Evolutionary conservation across 768 basidiomycete genomes (phyloP), one percentile per base, ranked within the genome.

Genomic region (Ramaria sp.): DNA sequence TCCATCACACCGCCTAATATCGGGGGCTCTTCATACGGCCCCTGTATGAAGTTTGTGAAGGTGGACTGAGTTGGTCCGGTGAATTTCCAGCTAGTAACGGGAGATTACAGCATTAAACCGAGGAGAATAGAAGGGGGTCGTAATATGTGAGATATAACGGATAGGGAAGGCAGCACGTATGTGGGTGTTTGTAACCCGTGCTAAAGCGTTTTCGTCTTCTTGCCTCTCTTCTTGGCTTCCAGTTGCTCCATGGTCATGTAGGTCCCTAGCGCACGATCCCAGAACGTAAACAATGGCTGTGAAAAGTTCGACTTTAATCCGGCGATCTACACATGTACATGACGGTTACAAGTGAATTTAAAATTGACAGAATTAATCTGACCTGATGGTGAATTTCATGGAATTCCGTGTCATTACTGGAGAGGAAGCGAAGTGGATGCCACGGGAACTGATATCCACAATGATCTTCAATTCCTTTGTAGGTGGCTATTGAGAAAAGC

Each of bases 361-460:
- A 45, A 12, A 24, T 39, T 1, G 38, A n/a, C 11, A 33, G 13
- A 33, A 55, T 15, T 12, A 53, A 19, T 43, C 42, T 31, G 15
- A 46, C 53, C 41, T 54, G 53, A 45, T 54, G 53, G 41, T 54
- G 53, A 17, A 54, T 54, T 45, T 54, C 53, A 39, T 54, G 53
- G 30, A 54, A 54, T 30, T 43, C 38, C 24, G 53, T 22, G 31
- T 54, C 41, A 46, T 54, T 54, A 7, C 15, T 31, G 17, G 53
- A 45, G 41, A 54, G 53, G 19, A 54, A 54, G 13, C 53, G 53
- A 12, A 54, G 31, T 15, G 53, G 53, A 46, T 54, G 53, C 53
- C 53, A 54, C 13, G 53, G 53, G 30, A 54, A 54, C 42, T 54
- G 53, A 46, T 54, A 54, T 10, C 53, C 53, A 39, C 53, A 54